Percentiles rank a stretch among this genome's conserved stretches.
phyloP scores from a whole-genome alignment of 192 early-diverging fungal genomes.

The Geosiphon pyriformis region DNA sequence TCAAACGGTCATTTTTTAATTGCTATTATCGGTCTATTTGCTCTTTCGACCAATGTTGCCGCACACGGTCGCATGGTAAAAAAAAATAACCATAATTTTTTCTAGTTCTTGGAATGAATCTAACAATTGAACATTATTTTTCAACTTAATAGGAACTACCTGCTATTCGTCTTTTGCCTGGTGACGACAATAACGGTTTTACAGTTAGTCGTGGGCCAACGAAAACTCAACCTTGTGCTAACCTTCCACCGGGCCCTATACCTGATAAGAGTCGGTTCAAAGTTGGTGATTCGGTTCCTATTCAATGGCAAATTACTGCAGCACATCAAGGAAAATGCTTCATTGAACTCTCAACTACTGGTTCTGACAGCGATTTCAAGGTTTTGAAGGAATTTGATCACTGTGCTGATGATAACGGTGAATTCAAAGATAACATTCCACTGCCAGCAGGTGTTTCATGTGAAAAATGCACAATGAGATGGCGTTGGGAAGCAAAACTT shows the following conservation, averaged over 20 bases:
- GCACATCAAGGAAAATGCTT: constrained; percentile 15
- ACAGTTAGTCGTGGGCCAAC: constrained; percentile 6
- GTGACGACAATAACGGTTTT: constrained; percentile 5
- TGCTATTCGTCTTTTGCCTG: not conserved
- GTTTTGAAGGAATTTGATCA: not conserved
- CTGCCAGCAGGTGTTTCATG: constrained; percentile 5
- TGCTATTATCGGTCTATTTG: not conserved
- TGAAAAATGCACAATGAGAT: constrained; percentile 1
- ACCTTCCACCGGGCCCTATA: not conserved
- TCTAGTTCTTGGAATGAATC: too few species aligned
- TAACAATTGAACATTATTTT: too few species aligned
- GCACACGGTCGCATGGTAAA: constrained; percentile 10
- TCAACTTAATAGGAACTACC: too few species aligned
- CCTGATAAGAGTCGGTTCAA: not conserved
- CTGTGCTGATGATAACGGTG: constrained; percentile 7
- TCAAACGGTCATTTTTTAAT: not conserved
- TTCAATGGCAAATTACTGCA: constrained; percentile 16
- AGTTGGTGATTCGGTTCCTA: not conserved
- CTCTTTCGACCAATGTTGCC: not conserved
- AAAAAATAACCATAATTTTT: too few species aligned
- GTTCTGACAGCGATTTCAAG: constrained; percentile 6
- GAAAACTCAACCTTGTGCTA: constrained; percentile 9
- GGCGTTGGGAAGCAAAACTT: constrained; percentile 7
- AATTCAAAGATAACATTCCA: not conserved
- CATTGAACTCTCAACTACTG: constrained; percentile 12